Percentiles rank a stretch among this genome's conserved stretches.
Conservation (phyloP, 2,329 filamentous ascomycete genomes). For the Fusarium sublunatum region DNA sequence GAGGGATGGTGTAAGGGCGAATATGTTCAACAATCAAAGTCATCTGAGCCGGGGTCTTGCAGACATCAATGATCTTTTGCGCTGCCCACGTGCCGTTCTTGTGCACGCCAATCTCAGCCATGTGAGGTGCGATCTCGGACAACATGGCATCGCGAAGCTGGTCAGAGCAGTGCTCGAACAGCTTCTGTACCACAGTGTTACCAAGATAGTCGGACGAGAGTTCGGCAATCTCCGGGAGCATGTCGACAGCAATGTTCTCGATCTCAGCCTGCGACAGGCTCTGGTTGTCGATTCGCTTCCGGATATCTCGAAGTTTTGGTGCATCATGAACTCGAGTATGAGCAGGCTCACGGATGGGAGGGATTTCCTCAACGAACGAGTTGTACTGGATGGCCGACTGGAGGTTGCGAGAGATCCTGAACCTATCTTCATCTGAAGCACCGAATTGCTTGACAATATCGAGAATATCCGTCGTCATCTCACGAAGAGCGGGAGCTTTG, state of each 20-base stretch:
- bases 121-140: conserved; percentile 84
- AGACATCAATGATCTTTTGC: conserved; percentile 98
- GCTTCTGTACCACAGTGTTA: conserved; percentile 99
- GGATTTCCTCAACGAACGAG: conserved; percentile 82
- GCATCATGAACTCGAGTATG: conserved; percentile 93
- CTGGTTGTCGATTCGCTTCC: conserved; percentile 97
- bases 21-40: conserved; percentile 84
- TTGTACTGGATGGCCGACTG: conserved; percentile 81
- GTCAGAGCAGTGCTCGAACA: conserved; percentile 97
- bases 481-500: conserved; percentile 76
- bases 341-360: conserved; percentile 86
- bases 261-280: conserved; percentile 87
- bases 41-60: conserved; percentile 87
- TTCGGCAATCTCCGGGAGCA: conserved; percentile 97
- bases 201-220: conserved; percentile 95
- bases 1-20: conserved; percentile 84
- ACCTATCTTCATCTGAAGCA: conserved; percentile 80
- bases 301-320: conserved; percentile 92
- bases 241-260: conserved; percentile 89
- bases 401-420: conserved; percentile 77
- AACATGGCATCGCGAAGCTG: conserved; percentile 92
- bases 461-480: conserved; percentile 85
- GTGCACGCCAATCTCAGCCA: conserved; percentile 96
- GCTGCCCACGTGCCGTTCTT: conserved; percentile 99
- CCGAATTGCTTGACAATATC: conserved; percentile 91